A percentile compares a stretch with the other conserved stretches of the same genome.
Evolutionary conservation across 305 asterid species (phyloP).

Genomic region (Ajuga reptans): DNA sequence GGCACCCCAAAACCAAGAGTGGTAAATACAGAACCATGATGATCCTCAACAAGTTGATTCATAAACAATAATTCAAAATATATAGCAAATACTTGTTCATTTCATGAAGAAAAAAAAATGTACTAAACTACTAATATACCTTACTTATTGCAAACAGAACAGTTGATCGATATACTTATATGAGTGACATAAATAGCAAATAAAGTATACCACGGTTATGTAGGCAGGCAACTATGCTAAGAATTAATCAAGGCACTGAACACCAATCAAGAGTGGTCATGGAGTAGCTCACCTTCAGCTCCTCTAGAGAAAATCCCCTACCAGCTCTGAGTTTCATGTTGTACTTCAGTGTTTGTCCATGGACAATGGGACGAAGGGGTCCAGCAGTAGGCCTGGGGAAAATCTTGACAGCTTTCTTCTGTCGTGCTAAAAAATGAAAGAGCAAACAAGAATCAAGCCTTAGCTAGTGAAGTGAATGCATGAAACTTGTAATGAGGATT

Average conservation of each 20-base stretch:
- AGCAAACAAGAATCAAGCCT: background rate
- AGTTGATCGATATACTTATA: background rate
- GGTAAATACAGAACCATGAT: background rate
- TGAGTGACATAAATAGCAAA: too few relatives aligned
- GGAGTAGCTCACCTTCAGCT: conserved; percentile 43
- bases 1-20: background rate
- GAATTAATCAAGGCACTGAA: too few relatives aligned
- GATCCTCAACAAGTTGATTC: background rate
- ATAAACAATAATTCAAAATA: too few relatives aligned
- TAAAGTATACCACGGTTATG: too few relatives aligned
- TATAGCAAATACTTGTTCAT: too few relatives aligned
- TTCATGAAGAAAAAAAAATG: too few relatives aligned
- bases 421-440: conserved; percentile 44
- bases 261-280: background rate
- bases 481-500: background rate
- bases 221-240: too few relatives aligned
- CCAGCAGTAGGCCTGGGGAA: conserved; percentile 84
- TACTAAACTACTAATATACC: too few relatives aligned
- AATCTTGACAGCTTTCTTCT: conserved; percentile 59
- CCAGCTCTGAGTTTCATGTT: conserved; percentile 73
- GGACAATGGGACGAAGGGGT: conserved; percentile 69
- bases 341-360: conserved; percentile 70
- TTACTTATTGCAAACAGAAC: background rate
- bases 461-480: background rate
- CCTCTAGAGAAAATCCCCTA: conserved; percentile 57